Percentiles rank a stretch among this genome's conserved stretches.
Conservation (phyloP, 805 yeast genomes). For the Schwanniomyces polymorphus region DNA sequence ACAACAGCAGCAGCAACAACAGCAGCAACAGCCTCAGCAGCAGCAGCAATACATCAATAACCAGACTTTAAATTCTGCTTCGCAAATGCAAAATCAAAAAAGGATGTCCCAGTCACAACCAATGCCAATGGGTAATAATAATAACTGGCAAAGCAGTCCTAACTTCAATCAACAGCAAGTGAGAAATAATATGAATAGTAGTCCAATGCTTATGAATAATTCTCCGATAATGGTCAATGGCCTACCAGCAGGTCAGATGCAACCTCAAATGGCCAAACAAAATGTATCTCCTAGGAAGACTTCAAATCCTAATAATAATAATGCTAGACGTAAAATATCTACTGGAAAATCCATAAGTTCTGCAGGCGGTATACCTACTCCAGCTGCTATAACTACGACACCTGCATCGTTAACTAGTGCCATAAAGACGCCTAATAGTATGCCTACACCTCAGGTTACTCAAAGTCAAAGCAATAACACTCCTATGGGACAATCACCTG, state of each 20-base stretch:
- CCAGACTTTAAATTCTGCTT: slow-evolving; percentile 1
- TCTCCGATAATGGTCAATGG: slow-evolving; percentile 12
- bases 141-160: slow-evolving; percentile 12
- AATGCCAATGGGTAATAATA: slow-evolving; percentile 3
- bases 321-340: slow-evolving; percentile 18
- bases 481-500: slow-evolving; percentile 39
- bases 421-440: slow-evolving; percentile 45
- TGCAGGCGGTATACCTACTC: slow-evolving; percentile 31
- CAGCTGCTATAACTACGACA: slow-evolving; percentile 30
- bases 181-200: slow-evolving; percentile 15
- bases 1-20: slow-evolving; percentile 3
- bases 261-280: slow-evolving; percentile 6
- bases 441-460: slow-evolving; percentile 41
- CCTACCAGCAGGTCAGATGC: slow-evolving; percentile 9
- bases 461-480: slow-evolving; percentile 39
- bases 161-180: slow-evolving; percentile 3
- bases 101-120: slow-evolving; percentile 6
- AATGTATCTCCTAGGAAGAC: slow-evolving; percentile 8
- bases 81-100: slow-evolving; percentile 4
- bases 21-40: slow-evolving; percentile 3
- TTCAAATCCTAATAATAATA: slow-evolving; percentile 5
- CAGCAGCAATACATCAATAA: slow-evolving; percentile 6
- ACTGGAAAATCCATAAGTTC: slow-evolving; percentile 22
- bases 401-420: slow-evolving; percentile 39
- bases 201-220: slow-evolving; percentile 24